Conservation (phyloP, 1,284 basidiomycete species). For the Lentinus polychrous region DNA sequence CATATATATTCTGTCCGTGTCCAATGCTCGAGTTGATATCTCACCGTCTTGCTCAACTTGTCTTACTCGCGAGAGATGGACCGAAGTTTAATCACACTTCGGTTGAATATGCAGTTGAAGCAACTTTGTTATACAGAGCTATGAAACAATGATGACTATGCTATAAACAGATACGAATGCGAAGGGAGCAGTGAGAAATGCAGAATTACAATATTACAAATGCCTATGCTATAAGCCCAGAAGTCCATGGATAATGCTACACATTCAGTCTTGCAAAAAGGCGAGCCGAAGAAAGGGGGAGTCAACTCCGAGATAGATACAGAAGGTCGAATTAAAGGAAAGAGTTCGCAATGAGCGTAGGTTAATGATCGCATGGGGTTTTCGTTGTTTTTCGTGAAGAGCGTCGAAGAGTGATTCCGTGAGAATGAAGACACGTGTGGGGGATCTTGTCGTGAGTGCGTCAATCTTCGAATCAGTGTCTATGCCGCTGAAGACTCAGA, state of each 20-base stretch:
- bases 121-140: slow-evolving; percentile 18
- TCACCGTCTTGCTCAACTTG: too few species aligned
- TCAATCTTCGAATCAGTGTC: slow-evolving; percentile 8
- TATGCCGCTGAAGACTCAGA: slow-evolving; percentile 18
- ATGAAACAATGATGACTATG: slow-evolving; percentile 14
- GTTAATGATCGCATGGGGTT: slow-evolving; percentile 13
- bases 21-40: too few species aligned
- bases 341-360: slow-evolving; percentile 4
- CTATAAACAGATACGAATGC: slow-evolving; percentile 1
- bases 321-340: slow-evolving; percentile 12
- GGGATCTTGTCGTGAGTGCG: slow-evolving; percentile 8
- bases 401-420: slow-evolving; percentile 18
- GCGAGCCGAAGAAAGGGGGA: slow-evolving; percentile 17
- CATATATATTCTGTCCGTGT: too few species aligned
- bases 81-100: too few species aligned
- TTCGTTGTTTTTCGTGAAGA: slow-evolving; percentile 23
- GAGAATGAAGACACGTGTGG: slow-evolving; percentile 17
- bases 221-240: slow-evolving; percentile 22
- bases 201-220: slow-evolving; percentile 18
- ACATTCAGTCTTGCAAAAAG: slow-evolving; percentile 25
- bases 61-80: too few species aligned
- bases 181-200: slow-evolving; percentile 8
- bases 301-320: slow-evolving; percentile 8
- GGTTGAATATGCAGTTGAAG: slow-evolving; percentile 14
- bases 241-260: slow-evolving; percentile 26